A percentile compares a stretch with the other conserved stretches of the same genome.
phyloP scores from a whole-genome alignment of 164 flowering plant species.

The Kingdonia uniflora region DNA sequence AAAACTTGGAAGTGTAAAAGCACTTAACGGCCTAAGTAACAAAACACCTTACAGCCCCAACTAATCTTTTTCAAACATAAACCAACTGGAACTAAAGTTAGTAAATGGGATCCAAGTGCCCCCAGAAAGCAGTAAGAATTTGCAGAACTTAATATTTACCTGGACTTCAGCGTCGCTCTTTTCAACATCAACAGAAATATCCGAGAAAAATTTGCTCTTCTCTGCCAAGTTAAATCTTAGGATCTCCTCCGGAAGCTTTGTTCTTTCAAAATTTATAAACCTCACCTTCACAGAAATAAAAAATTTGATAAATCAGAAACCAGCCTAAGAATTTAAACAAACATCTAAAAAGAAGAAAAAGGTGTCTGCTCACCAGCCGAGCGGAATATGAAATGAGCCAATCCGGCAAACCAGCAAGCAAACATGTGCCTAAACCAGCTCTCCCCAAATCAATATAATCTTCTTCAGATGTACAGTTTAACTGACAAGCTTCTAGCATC shows the following conservation, averaged over 20 bases:
- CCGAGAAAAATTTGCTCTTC: constrained; percentile 73
- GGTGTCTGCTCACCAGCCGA: constrained; percentile 46
- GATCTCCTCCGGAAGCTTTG: constrained; percentile 86
- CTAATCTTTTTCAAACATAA: too few relatives aligned
- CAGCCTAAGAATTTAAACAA: not conserved
- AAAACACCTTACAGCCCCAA: too few relatives aligned
- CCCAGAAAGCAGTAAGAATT: not conserved
- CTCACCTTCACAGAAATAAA: constrained; percentile 53
- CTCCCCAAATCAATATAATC: constrained; percentile 78
- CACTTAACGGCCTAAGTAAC: too few relatives aligned
- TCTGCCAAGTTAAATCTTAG: constrained; percentile 85
- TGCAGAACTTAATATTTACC: constrained; percentile 27
- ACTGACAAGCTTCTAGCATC: constrained; percentile 86
- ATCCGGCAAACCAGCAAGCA: constrained; percentile 91
- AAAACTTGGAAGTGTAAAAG: too few relatives aligned
- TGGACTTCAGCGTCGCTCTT: constrained; percentile 94
- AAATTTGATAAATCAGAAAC: constrained; percentile 8
- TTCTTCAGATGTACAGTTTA: constrained; percentile 72
- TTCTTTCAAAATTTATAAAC: constrained; percentile 86
- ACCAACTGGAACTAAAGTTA: too few relatives aligned
- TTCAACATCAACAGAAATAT: constrained; percentile 67
- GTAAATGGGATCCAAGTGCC: too few relatives aligned
- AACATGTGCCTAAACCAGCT: constrained; percentile 91
- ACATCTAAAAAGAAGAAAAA: too few relatives aligned
- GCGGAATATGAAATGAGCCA: constrained; percentile 97